A percentile compares a stretch with the other conserved stretches of the same genome.
Evolutionary conservation across 1,139 yeast species (phyloP).

Genomic region (Suhomyces atakaporum): DNA sequence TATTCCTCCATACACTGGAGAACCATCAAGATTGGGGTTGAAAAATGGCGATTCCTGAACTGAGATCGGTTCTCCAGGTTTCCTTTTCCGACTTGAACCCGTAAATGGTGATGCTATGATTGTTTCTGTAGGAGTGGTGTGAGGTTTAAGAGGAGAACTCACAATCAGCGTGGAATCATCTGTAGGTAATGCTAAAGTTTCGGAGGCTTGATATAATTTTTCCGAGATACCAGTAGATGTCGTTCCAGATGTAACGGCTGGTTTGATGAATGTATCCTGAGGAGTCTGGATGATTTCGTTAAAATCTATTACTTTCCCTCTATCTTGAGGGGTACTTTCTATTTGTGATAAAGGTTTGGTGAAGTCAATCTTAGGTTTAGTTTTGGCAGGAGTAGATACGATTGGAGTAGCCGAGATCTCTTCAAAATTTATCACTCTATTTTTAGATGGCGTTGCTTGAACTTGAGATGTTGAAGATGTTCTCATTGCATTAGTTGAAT

Average conservation of each 20-base stretch:
- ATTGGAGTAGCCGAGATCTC: neutral
- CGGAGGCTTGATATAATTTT: slow-evolving; percentile 4
- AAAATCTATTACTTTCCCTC: slow-evolving; percentile 6
- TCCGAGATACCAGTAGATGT: slow-evolving; percentile 4
- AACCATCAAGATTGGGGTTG: slow-evolving; percentile 24
- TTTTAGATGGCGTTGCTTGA: slow-evolving; percentile 29
- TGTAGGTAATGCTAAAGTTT: neutral
- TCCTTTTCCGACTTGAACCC: slow-evolving; percentile 15
- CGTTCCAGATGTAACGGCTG: neutral
- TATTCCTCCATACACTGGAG: slow-evolving; percentile 18
- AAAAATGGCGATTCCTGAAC: slow-evolving; percentile 36
- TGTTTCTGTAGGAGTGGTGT: slow-evolving; percentile 8
- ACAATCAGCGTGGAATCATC: neutral
- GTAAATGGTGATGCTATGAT: slow-evolving; percentile 23
- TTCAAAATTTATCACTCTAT: slow-evolving; percentile 9
- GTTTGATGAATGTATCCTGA: slow-evolving; percentile 9
- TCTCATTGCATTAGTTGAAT: neutral
- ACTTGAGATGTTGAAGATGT: slow-evolving; percentile 20
- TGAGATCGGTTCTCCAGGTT: slow-evolving; percentile 42
- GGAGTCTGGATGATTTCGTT: slow-evolving; percentile 12
- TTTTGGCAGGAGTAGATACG: slow-evolving; percentile 9
- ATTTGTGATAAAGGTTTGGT: slow-evolving; percentile 5
- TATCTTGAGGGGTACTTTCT: slow-evolving; percentile 10
- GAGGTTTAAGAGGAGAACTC: slow-evolving; percentile 5
- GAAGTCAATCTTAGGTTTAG: neutral